phyloP scores from a whole-genome alignment of 1,284 basidiomycete genomes.

The Cerioporus squamosus region DNA sequence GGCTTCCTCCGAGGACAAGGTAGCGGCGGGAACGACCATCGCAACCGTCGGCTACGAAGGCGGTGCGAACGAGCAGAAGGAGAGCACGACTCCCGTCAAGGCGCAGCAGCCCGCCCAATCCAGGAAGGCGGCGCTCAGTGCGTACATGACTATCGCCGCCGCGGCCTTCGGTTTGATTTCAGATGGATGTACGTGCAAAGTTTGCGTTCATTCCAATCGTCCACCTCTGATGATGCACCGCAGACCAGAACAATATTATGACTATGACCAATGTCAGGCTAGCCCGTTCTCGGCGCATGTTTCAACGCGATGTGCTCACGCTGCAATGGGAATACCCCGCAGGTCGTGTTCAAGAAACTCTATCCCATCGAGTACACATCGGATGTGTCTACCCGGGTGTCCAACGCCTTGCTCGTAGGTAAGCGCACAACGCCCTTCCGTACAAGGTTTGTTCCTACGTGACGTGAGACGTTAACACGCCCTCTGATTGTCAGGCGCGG shows the following conservation, averaged over 20 bases:
- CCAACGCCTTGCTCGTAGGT: conserved; percentile 77
- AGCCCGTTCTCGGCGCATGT: background rate
- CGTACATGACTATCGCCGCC: conserved; percentile 65
- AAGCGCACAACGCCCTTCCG: conserved; percentile 20
- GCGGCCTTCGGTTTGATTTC: conserved; percentile 71
- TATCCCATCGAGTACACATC: conserved; percentile 66
- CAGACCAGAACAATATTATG: conserved; percentile 75
- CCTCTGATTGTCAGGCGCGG: conserved; percentile 47
- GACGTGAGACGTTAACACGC: conserved; percentile 11
- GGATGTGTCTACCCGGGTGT: conserved; percentile 68
- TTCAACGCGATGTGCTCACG: conserved; percentile 6
- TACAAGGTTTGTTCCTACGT: conserved; percentile 6
- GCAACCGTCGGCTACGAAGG: conserved; percentile 11
- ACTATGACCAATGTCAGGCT: conserved; percentile 61
- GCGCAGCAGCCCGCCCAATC: conserved; percentile 3
- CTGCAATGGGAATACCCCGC: background rate
- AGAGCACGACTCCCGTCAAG: conserved; percentile 2
- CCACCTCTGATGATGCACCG: background rate
- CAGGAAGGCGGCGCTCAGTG: conserved; percentile 50
- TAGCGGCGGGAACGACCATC: conserved; percentile 12
- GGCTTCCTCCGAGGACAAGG: conserved; percentile 8
- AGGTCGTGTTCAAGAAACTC: conserved; percentile 67
- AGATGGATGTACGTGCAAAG: conserved; percentile 60
- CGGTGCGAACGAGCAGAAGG: conserved; percentile 2
- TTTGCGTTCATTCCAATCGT: background rate